Percentiles rank a stretch among this genome's conserved stretches.
Evolutionary conservation across 768 basidiomycete genomes (phyloP).

Genomic region (Floccularia luteovirens): DNA sequence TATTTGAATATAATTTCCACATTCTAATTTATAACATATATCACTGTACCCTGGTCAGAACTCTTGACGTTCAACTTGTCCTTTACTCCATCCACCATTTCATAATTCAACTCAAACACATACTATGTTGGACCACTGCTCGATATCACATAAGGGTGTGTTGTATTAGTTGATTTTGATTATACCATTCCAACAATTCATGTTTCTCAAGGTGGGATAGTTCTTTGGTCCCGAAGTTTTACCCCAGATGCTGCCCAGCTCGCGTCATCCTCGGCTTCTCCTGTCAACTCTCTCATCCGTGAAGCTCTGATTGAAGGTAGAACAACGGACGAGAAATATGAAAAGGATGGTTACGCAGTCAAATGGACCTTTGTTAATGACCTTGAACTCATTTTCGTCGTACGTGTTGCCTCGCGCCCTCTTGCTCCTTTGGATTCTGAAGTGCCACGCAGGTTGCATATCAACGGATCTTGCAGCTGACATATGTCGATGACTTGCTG

Average conservation of each 20-base stretch:
- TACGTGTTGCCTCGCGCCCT: conserved; percentile 28
- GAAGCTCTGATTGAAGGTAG: conserved; percentile 91
- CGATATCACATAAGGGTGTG: conserved; percentile 87
- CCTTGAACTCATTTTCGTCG: conserved; percentile 94
- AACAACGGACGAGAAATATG: conserved; percentile 75
- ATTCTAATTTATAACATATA: too few species aligned
- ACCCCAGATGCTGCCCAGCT: conserved; percentile 76
- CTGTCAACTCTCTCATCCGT: conserved; percentile 82
- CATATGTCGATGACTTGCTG: conserved; percentile 89
- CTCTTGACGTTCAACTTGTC: too few species aligned
- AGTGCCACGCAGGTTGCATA: conserved; percentile 95
- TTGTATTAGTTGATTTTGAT: conserved; percentile 5
- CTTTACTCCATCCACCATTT: too few species aligned
- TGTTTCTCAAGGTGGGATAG: conserved; percentile 64
- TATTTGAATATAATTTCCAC: too few species aligned
- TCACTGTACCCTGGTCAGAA: too few species aligned
- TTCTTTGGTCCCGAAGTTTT: conserved; percentile 93
- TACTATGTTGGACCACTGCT: conserved; percentile 89
- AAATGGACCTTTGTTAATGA: conserved; percentile 96
- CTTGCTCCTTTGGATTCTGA: conserved; percentile 3
- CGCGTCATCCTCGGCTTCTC: conserved; percentile 65
- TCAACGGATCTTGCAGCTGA: conserved; percentile 90
- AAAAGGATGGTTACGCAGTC: conserved; percentile 91
- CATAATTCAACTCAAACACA: background rate
- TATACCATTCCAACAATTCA: background rate